Conservation (phyloP, 106 monocot genomes). For the Dendrobium officinale region DNA sequence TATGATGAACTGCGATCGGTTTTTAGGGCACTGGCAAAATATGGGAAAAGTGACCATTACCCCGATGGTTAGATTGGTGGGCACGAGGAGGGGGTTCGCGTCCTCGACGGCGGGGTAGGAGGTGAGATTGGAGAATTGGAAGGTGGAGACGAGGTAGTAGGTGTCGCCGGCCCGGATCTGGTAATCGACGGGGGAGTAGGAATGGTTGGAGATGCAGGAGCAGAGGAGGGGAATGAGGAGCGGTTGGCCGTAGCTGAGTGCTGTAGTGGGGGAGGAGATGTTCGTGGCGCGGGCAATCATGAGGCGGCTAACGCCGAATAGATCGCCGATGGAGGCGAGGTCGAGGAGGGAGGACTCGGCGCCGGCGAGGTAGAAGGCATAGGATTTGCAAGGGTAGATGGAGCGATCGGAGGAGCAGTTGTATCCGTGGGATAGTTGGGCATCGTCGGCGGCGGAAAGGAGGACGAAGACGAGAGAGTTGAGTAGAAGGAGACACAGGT, state of each 20-base stretch:
- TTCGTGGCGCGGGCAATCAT: slow-evolving; percentile 48
- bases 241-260: slow-evolving; percentile 24
- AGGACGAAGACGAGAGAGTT: slow-evolving; percentile 17
- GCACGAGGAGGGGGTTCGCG: slow-evolving; percentile 47
- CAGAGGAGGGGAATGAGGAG: slow-evolving; percentile 62
- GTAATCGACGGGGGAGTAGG: slow-evolving; percentile 48
- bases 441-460: slow-evolving; percentile 8
- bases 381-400: slow-evolving; percentile 66
- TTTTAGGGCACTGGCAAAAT: slow-evolving; percentile 66
- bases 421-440: slow-evolving; percentile 25
- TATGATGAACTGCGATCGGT: slow-evolving; percentile 13
- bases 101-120: slow-evolving; percentile 33
- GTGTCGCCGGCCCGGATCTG: slow-evolving; percentile 58
- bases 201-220: slow-evolving; percentile 36
- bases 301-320: slow-evolving; percentile 49
- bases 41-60: slow-evolving; percentile 42
- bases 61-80: slow-evolving; percentile 52
- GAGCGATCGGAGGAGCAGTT: slow-evolving; percentile 37
- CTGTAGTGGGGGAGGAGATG: slow-evolving; percentile 29
- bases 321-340: slow-evolving; percentile 50
- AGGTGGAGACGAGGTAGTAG: slow-evolving; percentile 42
- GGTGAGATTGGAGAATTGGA: slow-evolving; percentile 50
- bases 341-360: slow-evolving; percentile 17
- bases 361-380: slow-evolving; percentile 61
- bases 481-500: not conserved